Percentiles rank a stretch among this genome's conserved stretches.
phyloP scores from a whole-genome alignment of 176 grass and related monocot species.

The Hordeum marinum region DNA sequence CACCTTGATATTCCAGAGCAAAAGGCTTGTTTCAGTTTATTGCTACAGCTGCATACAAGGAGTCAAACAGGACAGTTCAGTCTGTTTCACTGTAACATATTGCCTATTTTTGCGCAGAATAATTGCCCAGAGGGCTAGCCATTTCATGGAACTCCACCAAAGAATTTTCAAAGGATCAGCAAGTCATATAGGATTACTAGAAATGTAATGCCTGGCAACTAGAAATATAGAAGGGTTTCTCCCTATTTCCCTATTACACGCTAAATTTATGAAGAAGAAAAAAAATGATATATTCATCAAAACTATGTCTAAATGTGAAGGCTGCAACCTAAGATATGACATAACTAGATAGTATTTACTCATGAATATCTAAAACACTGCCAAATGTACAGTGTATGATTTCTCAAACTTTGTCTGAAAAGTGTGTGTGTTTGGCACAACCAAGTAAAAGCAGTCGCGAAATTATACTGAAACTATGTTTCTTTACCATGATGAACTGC shows the following conservation, averaged over 20 bases:
- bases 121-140: not conserved
- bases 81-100: not conserved
- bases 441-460: not conserved
- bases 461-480: not conserved
- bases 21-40: not conserved
- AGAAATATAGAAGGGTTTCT: not conserved
- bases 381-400: not conserved
- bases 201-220: not conserved
- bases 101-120: not conserved
- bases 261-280: not conserved
- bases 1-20: not conserved
- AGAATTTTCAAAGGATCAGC: not conserved
- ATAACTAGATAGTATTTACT: too few relatives aligned
- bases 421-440: not conserved
- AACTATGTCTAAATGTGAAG: too few relatives aligned
- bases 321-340: too few relatives aligned
- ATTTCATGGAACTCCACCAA: not conserved
- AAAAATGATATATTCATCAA: too few relatives aligned
- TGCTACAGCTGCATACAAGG: not conserved
- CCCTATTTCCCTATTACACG: not conserved
- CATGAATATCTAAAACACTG: too few relatives aligned
- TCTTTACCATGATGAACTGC: not conserved
- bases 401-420: not conserved
- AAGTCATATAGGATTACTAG: not conserved
- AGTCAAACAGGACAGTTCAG: not conserved